phyloP scores from a whole-genome alignment of 169 alveolate genomes.

The Cryptosporidium viatorum region DNA sequence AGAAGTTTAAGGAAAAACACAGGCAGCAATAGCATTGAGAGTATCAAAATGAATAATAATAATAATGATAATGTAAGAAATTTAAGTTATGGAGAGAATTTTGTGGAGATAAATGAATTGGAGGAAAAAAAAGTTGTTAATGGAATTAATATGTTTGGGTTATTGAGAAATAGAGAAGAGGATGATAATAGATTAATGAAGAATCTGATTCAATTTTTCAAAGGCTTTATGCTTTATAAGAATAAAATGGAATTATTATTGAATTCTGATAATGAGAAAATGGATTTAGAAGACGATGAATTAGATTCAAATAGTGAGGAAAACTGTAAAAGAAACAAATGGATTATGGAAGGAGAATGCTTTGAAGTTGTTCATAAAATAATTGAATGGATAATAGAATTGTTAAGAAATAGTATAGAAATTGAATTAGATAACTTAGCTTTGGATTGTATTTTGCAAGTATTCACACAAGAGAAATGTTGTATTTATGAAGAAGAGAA shows the following conservation, averaged over 20 bases:
- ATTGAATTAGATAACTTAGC: constrained; percentile 14
- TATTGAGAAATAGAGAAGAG: constrained; percentile 1
- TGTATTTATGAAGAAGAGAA: not conserved
- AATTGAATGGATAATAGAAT: constrained; percentile 50
- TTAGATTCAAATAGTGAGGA: not conserved
- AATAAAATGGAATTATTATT: not conserved
- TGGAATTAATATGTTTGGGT: not conserved
- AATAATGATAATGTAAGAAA: not conserved
- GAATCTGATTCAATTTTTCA: constrained; percentile 24
- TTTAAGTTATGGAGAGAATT: not conserved
- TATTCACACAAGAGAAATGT: constrained; percentile 27
- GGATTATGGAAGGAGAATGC: constrained; percentile 16
- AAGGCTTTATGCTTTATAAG: not conserved
- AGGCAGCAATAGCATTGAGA: not conserved
- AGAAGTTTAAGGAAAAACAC: not conserved
- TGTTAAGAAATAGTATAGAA: constrained; percentile 15
- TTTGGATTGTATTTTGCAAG: constrained; percentile 33
- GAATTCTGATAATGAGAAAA: not conserved
- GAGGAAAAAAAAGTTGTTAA: not conserved
- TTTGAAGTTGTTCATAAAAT: constrained; percentile 30
- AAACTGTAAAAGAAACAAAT: not conserved
- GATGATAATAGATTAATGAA: constrained; percentile 20
- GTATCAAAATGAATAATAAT: not conserved
- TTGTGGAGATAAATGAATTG: not conserved
- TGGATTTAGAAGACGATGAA: not conserved